phyloP scores from a whole-genome alignment of 2,329 filamentous ascomycete genomes.

The Trichoderma simmonsii region DNA sequence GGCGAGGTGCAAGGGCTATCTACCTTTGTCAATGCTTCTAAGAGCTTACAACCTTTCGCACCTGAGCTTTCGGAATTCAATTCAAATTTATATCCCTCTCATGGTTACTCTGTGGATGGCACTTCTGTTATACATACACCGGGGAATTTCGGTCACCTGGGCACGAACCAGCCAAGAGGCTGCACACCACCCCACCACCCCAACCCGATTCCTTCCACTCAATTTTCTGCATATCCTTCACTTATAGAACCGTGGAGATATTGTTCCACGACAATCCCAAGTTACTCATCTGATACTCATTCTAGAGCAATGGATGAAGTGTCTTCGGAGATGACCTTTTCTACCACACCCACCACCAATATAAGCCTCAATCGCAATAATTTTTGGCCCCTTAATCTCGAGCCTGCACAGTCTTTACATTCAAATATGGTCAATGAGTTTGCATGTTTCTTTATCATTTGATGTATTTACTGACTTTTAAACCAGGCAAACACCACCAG shows the following conservation, averaged over 20 bases:
- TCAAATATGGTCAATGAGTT: background rate
- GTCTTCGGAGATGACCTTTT: background rate
- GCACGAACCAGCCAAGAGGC: no score
- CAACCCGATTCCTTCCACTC: background rate
- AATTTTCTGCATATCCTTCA: background rate
- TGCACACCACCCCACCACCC: accelerated
- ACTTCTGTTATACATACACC: background rate
- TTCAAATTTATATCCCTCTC: background rate
- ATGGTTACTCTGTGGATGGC: background rate
- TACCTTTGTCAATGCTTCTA: background rate
- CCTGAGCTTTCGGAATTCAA: background rate
- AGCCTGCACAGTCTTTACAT: background rate
- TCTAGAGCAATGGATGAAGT: background rate
- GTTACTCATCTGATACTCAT: background rate
- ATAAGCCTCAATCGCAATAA: background rate
- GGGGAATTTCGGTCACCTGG: background rate
- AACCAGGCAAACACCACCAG: background rate
- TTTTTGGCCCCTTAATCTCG: no score
- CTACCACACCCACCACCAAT: background rate
- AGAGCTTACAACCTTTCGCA: background rate
- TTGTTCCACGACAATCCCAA: background rate
- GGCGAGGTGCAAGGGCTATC: background rate
- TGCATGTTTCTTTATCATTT: accelerated
- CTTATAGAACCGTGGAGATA: background rate
- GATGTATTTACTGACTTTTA: background rate